phyloP scores from a whole-genome alignment of 371 early-diverging fungal species.

The Mortierella sp. region DNA sequence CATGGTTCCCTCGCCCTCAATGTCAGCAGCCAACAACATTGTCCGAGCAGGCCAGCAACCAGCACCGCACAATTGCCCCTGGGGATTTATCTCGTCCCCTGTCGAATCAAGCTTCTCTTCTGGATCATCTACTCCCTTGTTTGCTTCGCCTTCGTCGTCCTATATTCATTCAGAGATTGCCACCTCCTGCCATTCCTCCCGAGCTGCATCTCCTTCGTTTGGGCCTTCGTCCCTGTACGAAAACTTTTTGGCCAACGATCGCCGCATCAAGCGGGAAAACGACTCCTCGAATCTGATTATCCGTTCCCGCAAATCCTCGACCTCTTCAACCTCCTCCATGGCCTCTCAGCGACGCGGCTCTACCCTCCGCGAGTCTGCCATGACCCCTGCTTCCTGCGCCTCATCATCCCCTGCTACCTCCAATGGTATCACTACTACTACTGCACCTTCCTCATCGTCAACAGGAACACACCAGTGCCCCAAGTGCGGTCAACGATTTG shows the following conservation, averaged over 20 bases:
- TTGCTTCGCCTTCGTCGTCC: slow-evolving; percentile 39
- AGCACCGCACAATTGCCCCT: slow-evolving; percentile 14
- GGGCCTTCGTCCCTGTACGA: slow-evolving; percentile 15
- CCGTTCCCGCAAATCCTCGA: slow-evolving; percentile 45
- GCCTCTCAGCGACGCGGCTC: slow-evolving; percentile 31
- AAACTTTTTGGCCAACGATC: slow-evolving; percentile 21
- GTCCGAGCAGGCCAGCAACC: slow-evolving; percentile 29
- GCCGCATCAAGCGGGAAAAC: slow-evolving; percentile 17
- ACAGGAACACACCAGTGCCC: slow-evolving; percentile 48
- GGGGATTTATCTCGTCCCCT: slow-evolving; percentile 41
- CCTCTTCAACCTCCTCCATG: slow-evolving; percentile 40
- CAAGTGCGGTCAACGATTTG: slow-evolving; percentile 46
- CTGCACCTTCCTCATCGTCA: slow-evolving; percentile 1
- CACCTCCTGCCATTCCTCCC: slow-evolving; percentile 40
- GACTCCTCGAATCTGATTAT: slow-evolving; percentile 32
- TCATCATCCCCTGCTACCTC: background rate
- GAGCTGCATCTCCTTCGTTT: slow-evolving; percentile 34
- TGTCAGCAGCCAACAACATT: slow-evolving; percentile 38
- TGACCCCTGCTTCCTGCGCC: no score
- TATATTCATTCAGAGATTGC: slow-evolving; percentile 38
- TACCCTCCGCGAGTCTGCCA: slow-evolving; percentile 22
- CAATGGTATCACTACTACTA: background rate
- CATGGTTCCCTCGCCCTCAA: slow-evolving; percentile 30
- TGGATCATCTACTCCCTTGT: slow-evolving; percentile 30
- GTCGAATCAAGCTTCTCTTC: slow-evolving; percentile 43